A percentile compares a stretch with the other conserved stretches of the same genome.
Evolutionary conservation across 495 filamentous ascomycete species (phyloP).

Genomic region (Penicillium manginii): DNA sequence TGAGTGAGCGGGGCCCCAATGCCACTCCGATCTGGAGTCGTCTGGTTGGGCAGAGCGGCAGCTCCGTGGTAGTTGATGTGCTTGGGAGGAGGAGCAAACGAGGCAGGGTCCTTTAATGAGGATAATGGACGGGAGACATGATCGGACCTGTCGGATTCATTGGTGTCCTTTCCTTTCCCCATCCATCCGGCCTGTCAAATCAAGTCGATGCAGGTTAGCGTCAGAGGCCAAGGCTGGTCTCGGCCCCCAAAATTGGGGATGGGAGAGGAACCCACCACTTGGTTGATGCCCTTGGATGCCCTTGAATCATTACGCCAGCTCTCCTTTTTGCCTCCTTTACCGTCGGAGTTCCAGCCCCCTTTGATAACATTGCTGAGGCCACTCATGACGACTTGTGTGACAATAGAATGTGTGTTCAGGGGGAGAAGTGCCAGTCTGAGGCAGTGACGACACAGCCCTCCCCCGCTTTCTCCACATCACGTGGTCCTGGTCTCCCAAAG

Average conservation of each 20-base stretch:
- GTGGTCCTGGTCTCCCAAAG: too few relatives aligned
- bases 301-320: constrained; percentile 62
- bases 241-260: neutral
- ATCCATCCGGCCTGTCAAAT: constrained; percentile 34
- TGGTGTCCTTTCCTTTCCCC: constrained; percentile 54
- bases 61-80: constrained; percentile 59
- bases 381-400: constrained; percentile 43
- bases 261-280: constrained; percentile 48
- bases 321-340: constrained; percentile 57
- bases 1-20: constrained; percentile 51
- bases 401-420: neutral
- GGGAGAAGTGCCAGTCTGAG: neutral
- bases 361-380: constrained; percentile 55
- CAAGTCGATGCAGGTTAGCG: neutral
- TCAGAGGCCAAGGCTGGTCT: constrained; percentile 14
- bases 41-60: constrained; percentile 49
- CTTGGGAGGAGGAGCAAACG: constrained; percentile 87
- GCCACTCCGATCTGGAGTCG: constrained; percentile 51
- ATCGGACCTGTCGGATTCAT: constrained; percentile 33
- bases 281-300: constrained; percentile 63
- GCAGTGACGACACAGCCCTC: constrained; percentile 1
- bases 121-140: constrained; percentile 72
- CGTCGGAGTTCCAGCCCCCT: constrained; percentile 62
- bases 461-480: too few relatives aligned
- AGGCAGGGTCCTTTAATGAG: constrained; percentile 76